phyloP scores from a whole-genome alignment of 768 basidiomycete genomes.

The Russula griseocarnosa region DNA sequence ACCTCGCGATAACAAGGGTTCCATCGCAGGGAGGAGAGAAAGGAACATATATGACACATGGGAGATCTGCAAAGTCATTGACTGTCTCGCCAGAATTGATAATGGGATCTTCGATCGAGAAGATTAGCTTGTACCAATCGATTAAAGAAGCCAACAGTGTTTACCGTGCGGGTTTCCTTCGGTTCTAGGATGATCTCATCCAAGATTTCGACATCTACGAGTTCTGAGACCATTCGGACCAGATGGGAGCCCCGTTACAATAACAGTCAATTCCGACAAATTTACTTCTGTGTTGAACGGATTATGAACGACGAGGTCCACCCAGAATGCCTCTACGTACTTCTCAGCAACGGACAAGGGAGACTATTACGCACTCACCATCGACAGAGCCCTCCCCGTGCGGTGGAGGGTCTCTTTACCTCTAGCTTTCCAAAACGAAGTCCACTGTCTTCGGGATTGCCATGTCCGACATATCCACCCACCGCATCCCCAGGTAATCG shows the following conservation, averaged over 20 bases:
- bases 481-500: constrained; percentile 51
- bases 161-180: constrained; percentile 61
- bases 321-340: constrained; percentile 65
- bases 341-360: constrained; percentile 15
- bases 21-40: constrained; percentile 61
- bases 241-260: constrained; percentile 42
- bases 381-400: constrained; percentile 57
- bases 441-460: constrained; percentile 67
- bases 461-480: constrained; percentile 48
- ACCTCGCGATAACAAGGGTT: constrained; percentile 68
- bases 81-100: constrained; percentile 49
- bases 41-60: constrained; percentile 67
- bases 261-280: constrained; percentile 56
- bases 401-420: constrained; percentile 54
- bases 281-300: constrained; percentile 73
- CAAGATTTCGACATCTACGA: constrained; percentile 56
- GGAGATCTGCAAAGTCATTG: constrained; percentile 53
- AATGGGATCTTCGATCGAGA: constrained; percentile 52
- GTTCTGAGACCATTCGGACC: constrained; percentile 37
- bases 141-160: constrained; percentile 29
- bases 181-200: constrained; percentile 59
- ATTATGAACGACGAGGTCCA: constrained; percentile 67
- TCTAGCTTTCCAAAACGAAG: constrained; percentile 49
- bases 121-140: constrained; percentile 2
- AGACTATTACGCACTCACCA: constrained; percentile 41